phyloP scores from a whole-genome alignment of 345 rosid genomes.

The Geranium brycei region DNA sequence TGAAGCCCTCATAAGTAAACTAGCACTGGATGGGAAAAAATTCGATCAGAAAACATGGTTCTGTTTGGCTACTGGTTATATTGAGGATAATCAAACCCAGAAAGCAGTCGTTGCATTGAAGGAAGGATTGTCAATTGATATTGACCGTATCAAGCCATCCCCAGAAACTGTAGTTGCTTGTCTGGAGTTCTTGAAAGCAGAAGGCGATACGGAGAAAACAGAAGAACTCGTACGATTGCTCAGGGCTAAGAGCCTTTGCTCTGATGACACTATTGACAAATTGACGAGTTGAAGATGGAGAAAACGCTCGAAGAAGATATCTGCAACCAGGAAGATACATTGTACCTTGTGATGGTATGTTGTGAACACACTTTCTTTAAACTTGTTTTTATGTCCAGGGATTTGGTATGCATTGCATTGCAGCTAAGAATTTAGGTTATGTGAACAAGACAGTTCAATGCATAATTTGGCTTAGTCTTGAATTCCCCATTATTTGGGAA shows the following conservation, averaged over 20 bases:
- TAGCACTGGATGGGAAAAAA: constrained; percentile 13
- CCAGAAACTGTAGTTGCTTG: constrained; percentile 11
- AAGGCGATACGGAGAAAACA: constrained; percentile 12
- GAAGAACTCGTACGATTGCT: constrained; percentile 16
- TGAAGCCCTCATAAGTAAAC: constrained; percentile 11
- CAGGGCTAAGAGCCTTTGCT: constrained; percentile 9
- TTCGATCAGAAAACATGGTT: constrained; percentile 17
- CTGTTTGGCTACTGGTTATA: constrained; percentile 15
- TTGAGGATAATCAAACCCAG: constrained; percentile 9
- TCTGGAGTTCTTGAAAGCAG: constrained; percentile 17
- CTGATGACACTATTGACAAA: constrained; percentile 9
- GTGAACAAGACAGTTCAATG: no score
- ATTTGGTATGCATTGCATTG: no score
- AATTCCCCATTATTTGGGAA: no score
- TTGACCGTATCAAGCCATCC: constrained; percentile 10
- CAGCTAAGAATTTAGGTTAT: no score
- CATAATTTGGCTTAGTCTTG: no score
- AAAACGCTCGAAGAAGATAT: no score
- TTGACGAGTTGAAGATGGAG: constrained; percentile 9
- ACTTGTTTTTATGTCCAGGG: no score
- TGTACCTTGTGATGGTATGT: no score
- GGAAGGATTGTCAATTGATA: constrained; percentile 15
- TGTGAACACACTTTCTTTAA: no score
- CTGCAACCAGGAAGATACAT: no score
- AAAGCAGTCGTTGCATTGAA: constrained; percentile 22